Evolutionary conservation across 257 asterid species (phyloP).

Genomic region (Nicotiana tabacum): DNA sequence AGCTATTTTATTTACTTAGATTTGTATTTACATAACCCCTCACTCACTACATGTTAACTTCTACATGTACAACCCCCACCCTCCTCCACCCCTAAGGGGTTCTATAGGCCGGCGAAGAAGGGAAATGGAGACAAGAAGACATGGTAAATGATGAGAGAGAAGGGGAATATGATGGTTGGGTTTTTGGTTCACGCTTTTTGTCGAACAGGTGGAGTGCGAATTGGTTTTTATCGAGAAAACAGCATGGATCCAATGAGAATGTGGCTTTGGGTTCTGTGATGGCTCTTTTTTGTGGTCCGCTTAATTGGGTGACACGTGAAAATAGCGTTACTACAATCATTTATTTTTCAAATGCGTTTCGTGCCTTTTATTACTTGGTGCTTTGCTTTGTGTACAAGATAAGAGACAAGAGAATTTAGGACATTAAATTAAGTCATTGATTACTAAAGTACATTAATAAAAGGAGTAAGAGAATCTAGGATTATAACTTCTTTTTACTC

Average conservation of each 20-base stretch:
- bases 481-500: too few relatives aligned
- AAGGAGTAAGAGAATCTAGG: neutral
- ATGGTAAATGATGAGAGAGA: slow-evolving; percentile 43
- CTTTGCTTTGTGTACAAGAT: slow-evolving; percentile 4
- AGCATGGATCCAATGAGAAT: slow-evolving; percentile 14
- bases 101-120: slow-evolving; percentile 29
- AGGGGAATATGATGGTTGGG: neutral
- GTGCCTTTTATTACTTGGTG: neutral
- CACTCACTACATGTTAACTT: neutral
- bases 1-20: neutral
- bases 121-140: slow-evolving; percentile 45
- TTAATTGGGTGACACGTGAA: neutral
- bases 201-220: slow-evolving; percentile 40
- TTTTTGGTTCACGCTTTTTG: slow-evolving; percentile 36
- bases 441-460: neutral
- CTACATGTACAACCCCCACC: neutral
- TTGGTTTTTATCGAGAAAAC: slow-evolving; percentile 18
- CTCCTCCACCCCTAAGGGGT: neutral
- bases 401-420: neutral
- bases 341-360: neutral
- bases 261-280: slow-evolving; percentile 20
- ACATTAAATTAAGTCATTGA: neutral
- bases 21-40: neutral
- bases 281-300: neutral
- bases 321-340: slow-evolving; percentile 1